A percentile compares a stretch with the other conserved stretches of the same genome.
phyloP scores from a whole-genome alignment of 495 filamentous ascomycete genomes.

The Cetradonia linearis region DNA sequence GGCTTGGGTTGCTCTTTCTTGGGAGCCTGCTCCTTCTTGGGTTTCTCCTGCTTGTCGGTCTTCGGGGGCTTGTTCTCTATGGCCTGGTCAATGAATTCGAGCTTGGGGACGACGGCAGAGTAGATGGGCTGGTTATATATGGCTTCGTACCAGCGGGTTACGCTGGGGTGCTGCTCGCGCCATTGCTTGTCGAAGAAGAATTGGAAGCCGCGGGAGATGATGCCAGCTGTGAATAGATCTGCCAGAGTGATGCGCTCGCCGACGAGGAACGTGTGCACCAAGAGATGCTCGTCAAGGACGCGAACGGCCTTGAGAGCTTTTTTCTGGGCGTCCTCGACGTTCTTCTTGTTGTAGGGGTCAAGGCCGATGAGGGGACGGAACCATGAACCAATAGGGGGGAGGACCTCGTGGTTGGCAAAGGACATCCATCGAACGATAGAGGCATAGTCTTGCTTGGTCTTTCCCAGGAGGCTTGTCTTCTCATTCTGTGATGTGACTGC shows the following conservation, averaged over 20 bases:
- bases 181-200: constrained; percentile 82
- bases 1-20: constrained; percentile 43
- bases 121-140: constrained; percentile 86
- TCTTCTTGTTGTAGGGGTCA: constrained; percentile 95
- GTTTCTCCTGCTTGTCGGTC: constrained; percentile 65
- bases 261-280: constrained; percentile 90
- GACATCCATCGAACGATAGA: constrained; percentile 97
- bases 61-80: constrained; percentile 85
- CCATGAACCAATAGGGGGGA: constrained; percentile 66
- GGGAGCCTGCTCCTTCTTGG: constrained; percentile 49
- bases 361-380: constrained; percentile 79
- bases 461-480: constrained; percentile 96
- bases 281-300: constrained; percentile 77
- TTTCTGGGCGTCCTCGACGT: constrained; percentile 67
- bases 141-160: constrained; percentile 89
- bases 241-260: constrained; percentile 95
- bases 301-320: constrained; percentile 52
- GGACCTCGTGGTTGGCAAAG: constrained; percentile 76
- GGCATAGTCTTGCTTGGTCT: constrained; percentile 99
- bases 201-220: constrained; percentile 77
- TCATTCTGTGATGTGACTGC: constrained; percentile 98
- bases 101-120: constrained; percentile 61
- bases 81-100: constrained; percentile 70
- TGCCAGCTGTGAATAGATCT: constrained; percentile 71
- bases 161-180: constrained; percentile 67